phyloP scores from a whole-genome alignment of 1,139 yeast species.

The Blastobotrys ciferrii region DNA sequence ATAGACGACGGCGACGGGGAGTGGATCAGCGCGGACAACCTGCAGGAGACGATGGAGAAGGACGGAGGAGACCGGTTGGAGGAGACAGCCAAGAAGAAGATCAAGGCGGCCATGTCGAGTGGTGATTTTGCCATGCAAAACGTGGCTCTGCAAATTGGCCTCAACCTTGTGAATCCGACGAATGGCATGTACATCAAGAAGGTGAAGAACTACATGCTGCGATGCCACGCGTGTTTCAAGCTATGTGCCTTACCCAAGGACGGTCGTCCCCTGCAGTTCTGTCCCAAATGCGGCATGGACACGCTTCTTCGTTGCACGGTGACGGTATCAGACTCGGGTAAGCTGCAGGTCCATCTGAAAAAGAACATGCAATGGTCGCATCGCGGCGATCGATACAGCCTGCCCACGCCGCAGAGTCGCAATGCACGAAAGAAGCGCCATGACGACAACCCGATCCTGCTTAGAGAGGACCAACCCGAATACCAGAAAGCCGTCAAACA shows the following conservation, averaged over 20 bases:
- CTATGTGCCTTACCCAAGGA: constrained; percentile 71
- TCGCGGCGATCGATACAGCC: constrained; percentile 76
- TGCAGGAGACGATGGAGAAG: constrained; percentile 64
- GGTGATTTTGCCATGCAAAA: constrained; percentile 98
- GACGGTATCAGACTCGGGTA: constrained; percentile 77
- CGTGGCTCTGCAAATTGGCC: constrained; percentile 86
- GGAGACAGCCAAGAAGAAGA: constrained; percentile 20
- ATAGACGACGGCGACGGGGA: constrained; percentile 84
- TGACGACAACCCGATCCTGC: constrained; percentile 40
- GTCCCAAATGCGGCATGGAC: constrained; percentile 95
- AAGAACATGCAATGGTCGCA: constrained; percentile 91
- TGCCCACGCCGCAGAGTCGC: constrained; percentile 51
- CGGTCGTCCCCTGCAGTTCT: constrained; percentile 81
- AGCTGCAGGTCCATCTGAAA: constrained; percentile 85
- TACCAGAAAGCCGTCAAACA: constrained; percentile 83
- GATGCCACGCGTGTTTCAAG: constrained; percentile 96
- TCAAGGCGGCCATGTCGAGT: constrained; percentile 81
- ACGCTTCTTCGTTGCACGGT: constrained; percentile 90
- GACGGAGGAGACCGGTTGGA: constrained; percentile 51
- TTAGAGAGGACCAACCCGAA: constrained; percentile 93
- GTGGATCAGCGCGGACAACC: constrained; percentile 91
- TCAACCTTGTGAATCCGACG: constrained; percentile 78
- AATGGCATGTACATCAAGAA: constrained; percentile 83
- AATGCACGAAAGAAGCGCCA: constrained; percentile 36
- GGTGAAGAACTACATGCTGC: constrained; percentile 86